These are phyloP conservation scores for Sclerotinia sclerotiorum DNA, from an alignment of 2,329 filamentous ascomycete species.

Conservation along the genomic window DNA sequence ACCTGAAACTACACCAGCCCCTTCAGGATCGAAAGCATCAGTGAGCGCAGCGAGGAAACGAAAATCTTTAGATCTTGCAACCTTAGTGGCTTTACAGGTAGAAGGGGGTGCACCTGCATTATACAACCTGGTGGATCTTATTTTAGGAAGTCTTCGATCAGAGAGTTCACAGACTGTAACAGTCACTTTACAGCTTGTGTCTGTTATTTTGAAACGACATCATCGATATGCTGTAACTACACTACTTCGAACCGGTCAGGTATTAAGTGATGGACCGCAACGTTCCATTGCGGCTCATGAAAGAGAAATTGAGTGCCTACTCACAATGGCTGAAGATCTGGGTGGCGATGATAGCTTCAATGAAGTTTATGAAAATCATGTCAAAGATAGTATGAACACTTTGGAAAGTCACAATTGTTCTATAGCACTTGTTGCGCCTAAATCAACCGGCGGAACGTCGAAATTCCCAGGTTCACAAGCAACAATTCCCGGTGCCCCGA, in stretches of 20 bases:
- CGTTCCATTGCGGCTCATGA: slow-evolving; percentile 74
- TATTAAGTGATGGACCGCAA: slow-evolving; percentile 53
- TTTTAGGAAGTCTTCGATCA: slow-evolving; percentile 81
- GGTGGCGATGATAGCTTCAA: slow-evolving; percentile 70
- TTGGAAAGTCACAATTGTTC: slow-evolving; percentile 75
- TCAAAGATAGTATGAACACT: slow-evolving; percentile 68
- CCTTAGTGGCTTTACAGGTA: slow-evolving; percentile 71
- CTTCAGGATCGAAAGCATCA: slow-evolving; percentile 47
- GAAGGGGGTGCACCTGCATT: slow-evolving; percentile 77
- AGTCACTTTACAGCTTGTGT: slow-evolving; percentile 83
- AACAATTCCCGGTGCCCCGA: slow-evolving; percentile 59
- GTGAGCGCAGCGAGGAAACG: slow-evolving; percentile 73
- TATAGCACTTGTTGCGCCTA: slow-evolving; percentile 63
- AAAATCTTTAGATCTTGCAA: slow-evolving; percentile 85
- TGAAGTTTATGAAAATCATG: slow-evolving; percentile 67
- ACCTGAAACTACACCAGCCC: slow-evolving; percentile 52
- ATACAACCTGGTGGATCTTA: slow-evolving; percentile 90
- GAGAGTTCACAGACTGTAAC: slow-evolving; percentile 84
- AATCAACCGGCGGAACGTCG: slow-evolving; percentile 55
- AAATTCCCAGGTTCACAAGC: slow-evolving; percentile 56
- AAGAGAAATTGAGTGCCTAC: slow-evolving; percentile 70
- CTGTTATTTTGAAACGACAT: slow-evolving; percentile 81
- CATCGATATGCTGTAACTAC: slow-evolving; percentile 82
- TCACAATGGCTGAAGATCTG: slow-evolving; percentile 65
- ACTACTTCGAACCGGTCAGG: slow-evolving; percentile 65